Conservation (phyloP, 129 eudicot genomes). For the Rutidosis leptorrhynchoides region DNA sequence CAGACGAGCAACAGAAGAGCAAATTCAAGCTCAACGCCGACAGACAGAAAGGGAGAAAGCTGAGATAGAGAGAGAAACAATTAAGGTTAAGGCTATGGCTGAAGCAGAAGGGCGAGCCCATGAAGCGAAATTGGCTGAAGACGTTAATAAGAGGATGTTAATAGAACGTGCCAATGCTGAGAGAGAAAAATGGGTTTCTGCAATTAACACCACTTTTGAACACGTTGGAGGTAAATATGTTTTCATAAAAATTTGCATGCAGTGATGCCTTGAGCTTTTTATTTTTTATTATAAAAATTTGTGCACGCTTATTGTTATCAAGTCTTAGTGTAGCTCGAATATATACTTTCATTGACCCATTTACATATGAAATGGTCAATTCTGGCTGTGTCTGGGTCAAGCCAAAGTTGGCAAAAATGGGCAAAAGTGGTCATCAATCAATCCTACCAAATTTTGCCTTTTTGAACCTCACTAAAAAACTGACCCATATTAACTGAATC, state of each 20-base stretch:
- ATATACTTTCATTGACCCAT: neutral
- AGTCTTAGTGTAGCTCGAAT: neutral
- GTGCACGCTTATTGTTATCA: neutral
- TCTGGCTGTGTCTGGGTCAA: neutral
- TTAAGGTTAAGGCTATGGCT: constrained; percentile 87
- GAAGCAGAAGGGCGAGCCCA: constrained; percentile 98
- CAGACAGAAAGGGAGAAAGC: constrained; percentile 98
- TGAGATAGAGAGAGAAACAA: constrained; percentile 91
- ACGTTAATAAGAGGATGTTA: constrained; percentile 76
- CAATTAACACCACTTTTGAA: constrained; percentile 92
- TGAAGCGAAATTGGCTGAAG: constrained; percentile 94
- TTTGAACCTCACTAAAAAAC: neutral
- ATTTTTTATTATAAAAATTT: neutral
- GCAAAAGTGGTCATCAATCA: neutral
- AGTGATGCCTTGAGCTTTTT: neutral
- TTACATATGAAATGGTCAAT: no score
- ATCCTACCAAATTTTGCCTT: neutral
- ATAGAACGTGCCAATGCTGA: constrained; percentile 94
- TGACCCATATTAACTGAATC: neutral
- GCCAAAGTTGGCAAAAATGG: neutral
- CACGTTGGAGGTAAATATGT: constrained; percentile 86
- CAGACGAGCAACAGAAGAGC: constrained; percentile 92
- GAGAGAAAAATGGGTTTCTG: constrained; percentile 97
- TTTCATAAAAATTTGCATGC: neutral
- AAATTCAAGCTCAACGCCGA: constrained; percentile 89